phyloP scores from a whole-genome alignment of 306 rosid species.

The Abrus pulchellus region DNA sequence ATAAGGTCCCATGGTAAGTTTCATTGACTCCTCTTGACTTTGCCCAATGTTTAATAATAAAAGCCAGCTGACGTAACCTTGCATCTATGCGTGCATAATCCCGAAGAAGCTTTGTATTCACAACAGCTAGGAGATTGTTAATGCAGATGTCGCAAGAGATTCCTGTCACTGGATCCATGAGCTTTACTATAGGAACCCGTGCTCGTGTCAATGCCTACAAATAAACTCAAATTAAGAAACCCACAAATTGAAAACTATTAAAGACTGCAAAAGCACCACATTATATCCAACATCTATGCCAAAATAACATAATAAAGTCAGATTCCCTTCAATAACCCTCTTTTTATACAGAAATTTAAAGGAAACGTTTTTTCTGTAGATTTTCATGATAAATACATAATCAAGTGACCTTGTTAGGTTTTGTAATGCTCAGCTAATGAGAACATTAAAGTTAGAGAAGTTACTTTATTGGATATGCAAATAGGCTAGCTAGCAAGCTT shows the following conservation, averaged over 20 bases:
- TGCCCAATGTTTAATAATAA: constrained; percentile 96
- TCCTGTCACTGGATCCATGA: constrained; percentile 90
- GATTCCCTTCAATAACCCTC: background rate
- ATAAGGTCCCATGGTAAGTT: constrained; percentile 96
- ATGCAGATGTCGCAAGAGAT: constrained; percentile 96
- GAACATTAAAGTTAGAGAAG: background rate
- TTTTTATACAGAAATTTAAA: background rate
- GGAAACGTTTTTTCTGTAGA: background rate
- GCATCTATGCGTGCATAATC: constrained; percentile 83
- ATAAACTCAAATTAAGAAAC: constrained; percentile 42
- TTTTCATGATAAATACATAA: background rate
- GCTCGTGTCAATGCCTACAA: constrained; percentile 95
- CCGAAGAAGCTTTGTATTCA: constrained; percentile 89
- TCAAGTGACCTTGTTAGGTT: background rate
- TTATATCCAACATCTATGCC: background rate
- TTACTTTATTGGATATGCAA: background rate
- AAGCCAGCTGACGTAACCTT: constrained; percentile 85
- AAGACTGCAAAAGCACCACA: constrained; percentile 13
- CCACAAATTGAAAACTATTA: background rate
- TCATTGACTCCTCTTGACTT: constrained; percentile 97
- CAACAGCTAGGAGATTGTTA: constrained; percentile 94
- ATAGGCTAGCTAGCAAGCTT: background rate
- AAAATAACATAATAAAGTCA: background rate
- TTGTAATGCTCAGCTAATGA: background rate
- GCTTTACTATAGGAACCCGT: constrained; percentile 98